Conservation (phyloP, 441 rosid genomes). For the Adansonia gregorii region DNA sequence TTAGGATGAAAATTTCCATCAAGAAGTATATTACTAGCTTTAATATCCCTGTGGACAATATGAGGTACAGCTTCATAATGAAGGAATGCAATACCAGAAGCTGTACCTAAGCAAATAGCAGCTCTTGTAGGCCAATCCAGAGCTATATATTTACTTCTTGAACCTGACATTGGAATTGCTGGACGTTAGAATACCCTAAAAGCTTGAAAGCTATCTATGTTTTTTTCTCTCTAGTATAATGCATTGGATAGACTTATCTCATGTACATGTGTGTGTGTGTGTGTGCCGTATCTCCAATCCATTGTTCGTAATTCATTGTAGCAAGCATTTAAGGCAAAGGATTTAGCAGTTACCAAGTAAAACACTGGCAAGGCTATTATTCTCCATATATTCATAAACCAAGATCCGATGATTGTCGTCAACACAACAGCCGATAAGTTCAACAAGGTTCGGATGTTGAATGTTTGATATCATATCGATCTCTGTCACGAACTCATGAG, state of each 20-base stretch:
- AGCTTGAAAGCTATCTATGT: slow-evolving; percentile 5
- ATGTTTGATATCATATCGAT: slow-evolving; percentile 56
- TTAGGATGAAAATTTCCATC: slow-evolving; percentile 59
- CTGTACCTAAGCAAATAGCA: slow-evolving; percentile 67
- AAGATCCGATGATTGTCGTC: slow-evolving; percentile 57
- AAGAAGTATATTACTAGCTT: slow-evolving; percentile 77
- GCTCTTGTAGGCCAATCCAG: slow-evolving; percentile 71
- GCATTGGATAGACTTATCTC: not conserved
- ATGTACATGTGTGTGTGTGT: too few species aligned
- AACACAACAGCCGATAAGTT: slow-evolving; percentile 69
- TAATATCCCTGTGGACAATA: slow-evolving; percentile 78
- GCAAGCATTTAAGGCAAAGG: not conserved
- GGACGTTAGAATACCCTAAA: slow-evolving; percentile 2
- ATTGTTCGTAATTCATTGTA: not conserved
- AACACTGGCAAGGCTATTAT: slow-evolving; percentile 68
- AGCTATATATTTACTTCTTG: slow-evolving; percentile 48
- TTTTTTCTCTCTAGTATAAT: not conserved
- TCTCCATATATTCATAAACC: slow-evolving; percentile 70
- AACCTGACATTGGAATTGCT: slow-evolving; percentile 43
- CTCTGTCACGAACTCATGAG: slow-evolving; percentile 64
- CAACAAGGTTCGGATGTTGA: slow-evolving; percentile 68
- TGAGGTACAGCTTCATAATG: slow-evolving; percentile 64
- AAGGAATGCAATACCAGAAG: slow-evolving; percentile 63
- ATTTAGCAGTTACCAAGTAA: slow-evolving; percentile 52
- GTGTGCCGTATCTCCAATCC: not conserved